These are phyloP conservation scores for Yamadazyma taylorii DNA, from an alignment of 1,139 yeast species.

Conservation along the genomic window DNA sequence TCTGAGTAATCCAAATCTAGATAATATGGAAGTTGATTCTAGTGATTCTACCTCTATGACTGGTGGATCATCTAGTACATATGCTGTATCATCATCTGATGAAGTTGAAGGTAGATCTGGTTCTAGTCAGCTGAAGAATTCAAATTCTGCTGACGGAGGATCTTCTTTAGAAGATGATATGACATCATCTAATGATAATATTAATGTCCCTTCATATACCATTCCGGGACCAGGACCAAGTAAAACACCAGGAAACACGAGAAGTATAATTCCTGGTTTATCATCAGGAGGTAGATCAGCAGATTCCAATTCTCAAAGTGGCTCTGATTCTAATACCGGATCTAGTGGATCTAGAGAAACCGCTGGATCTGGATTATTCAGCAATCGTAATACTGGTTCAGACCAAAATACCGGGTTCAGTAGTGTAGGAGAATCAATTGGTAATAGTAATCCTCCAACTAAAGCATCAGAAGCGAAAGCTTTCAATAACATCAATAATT, in stretches of 20 bases:
- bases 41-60: slow-evolving; percentile 13
- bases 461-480: slow-evolving; percentile 3
- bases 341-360: slow-evolving; percentile 1
- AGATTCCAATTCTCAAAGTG: slow-evolving; percentile 4
- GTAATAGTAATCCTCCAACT: not conserved
- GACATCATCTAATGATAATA: slow-evolving; percentile 1
- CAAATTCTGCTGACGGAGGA: slow-evolving; percentile 10
- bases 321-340: slow-evolving; percentile 4
- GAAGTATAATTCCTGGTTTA: too few species aligned
- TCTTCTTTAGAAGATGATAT: slow-evolving; percentile 9
- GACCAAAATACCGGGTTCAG: slow-evolving; percentile 8
- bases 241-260: too few species aligned
- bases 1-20: slow-evolving; percentile 1
- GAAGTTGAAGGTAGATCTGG: slow-evolving; percentile 12
- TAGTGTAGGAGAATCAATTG: slow-evolving; percentile 8
- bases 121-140: slow-evolving; percentile 9
- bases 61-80: slow-evolving; percentile 13
- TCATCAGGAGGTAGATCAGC: not conserved
- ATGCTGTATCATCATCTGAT: slow-evolving; percentile 16
- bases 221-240: slow-evolving; percentile 3
- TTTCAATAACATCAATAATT: slow-evolving; percentile 13
- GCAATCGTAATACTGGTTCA: slow-evolving; percentile 3
- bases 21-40: slow-evolving; percentile 15
- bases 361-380: slow-evolving; percentile 7
- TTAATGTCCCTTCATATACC: not conserved